Evolutionary conservation across 2,329 filamentous ascomycete species (phyloP).

Genomic region (Aspergillus pseudoviridinutans): DNA sequence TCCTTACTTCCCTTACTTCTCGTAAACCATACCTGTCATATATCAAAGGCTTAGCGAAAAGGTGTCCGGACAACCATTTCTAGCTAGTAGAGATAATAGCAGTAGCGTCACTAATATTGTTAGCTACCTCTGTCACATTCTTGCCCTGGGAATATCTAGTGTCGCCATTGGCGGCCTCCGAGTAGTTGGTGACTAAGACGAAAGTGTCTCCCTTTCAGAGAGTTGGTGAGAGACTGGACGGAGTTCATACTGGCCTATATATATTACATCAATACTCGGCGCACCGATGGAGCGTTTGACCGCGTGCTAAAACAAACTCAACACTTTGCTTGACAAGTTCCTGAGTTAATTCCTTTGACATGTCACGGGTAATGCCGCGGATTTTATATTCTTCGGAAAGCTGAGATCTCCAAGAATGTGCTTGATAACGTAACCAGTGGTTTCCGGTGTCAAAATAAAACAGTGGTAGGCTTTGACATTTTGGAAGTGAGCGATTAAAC

Average conservation of each 20-base stretch:
- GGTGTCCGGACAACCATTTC: too few relatives aligned
- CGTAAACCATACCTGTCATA: too few relatives aligned
- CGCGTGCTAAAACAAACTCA: constrained; percentile 30
- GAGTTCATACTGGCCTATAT: constrained; percentile 40
- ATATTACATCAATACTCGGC: background rate
- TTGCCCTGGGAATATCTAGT: constrained; percentile 34
- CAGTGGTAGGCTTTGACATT: constrained; percentile 23
- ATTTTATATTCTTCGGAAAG: constrained; percentile 47
- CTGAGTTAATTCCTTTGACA: constrained; percentile 26
- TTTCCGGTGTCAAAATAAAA: constrained; percentile 54
- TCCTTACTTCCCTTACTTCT: too few relatives aligned
- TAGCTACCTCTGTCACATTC: constrained; percentile 36
- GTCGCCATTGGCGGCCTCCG: constrained; percentile 10
- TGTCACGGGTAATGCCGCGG: constrained; percentile 50
- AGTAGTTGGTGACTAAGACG: constrained; percentile 49
- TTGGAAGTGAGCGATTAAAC: too few relatives aligned
- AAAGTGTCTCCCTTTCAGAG: constrained; percentile 47
- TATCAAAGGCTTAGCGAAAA: too few relatives aligned
- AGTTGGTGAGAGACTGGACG: constrained; percentile 36
- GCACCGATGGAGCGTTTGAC: background rate
- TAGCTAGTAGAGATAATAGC: too few relatives aligned
- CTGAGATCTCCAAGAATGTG: constrained; percentile 42
- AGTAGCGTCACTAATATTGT: constrained; percentile 21
- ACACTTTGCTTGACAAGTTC: constrained; percentile 27
- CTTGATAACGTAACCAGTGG: constrained; percentile 47